Evolutionary conservation across 805 yeast species (phyloP).

Genomic region (Brettanomyces bruxellensis): DNA sequence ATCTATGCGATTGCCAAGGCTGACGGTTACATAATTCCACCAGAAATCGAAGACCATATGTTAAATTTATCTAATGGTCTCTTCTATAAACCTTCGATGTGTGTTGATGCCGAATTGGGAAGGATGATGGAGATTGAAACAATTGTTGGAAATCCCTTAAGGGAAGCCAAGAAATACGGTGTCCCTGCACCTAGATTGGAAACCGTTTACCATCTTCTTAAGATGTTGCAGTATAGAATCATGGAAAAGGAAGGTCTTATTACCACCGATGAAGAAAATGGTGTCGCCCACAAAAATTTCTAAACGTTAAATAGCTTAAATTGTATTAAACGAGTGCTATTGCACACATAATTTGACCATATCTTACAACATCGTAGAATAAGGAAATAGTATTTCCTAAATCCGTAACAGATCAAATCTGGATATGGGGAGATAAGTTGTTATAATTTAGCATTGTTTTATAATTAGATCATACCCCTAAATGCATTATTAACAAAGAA

Average conservation of each 20-base stretch:
- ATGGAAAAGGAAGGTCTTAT: constrained; percentile 45
- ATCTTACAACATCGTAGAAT: too few relatives aligned
- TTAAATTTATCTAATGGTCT: constrained; percentile 28
- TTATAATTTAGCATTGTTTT: too few relatives aligned
- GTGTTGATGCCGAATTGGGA: constrained; percentile 30
- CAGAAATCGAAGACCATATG: constrained; percentile 25
- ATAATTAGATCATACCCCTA: too few relatives aligned
- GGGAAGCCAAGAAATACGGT: constrained; percentile 29
- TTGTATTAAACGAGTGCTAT: too few relatives aligned
- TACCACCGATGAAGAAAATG: constrained; percentile 18
- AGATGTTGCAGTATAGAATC: constrained; percentile 49
- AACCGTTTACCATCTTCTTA: constrained; percentile 46
- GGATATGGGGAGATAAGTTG: too few relatives aligned
- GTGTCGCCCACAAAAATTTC: constrained; percentile 1
- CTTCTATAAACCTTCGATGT: constrained; percentile 36
- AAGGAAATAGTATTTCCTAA: too few relatives aligned
- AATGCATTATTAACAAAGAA: too few relatives aligned
- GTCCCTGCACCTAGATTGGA: constrained; percentile 47
- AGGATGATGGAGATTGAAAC: constrained; percentile 33
- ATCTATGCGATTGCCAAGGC: constrained; percentile 34
- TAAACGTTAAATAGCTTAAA: too few relatives aligned
- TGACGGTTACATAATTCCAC: constrained; percentile 33
- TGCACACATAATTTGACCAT: too few relatives aligned
- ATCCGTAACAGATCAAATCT: too few relatives aligned
- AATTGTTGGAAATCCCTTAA: constrained; percentile 31